These are phyloP conservation scores for Lyophyllum atratum DNA, from an alignment of 768 basidiomycete genomes.

Conservation along the genomic window DNA sequence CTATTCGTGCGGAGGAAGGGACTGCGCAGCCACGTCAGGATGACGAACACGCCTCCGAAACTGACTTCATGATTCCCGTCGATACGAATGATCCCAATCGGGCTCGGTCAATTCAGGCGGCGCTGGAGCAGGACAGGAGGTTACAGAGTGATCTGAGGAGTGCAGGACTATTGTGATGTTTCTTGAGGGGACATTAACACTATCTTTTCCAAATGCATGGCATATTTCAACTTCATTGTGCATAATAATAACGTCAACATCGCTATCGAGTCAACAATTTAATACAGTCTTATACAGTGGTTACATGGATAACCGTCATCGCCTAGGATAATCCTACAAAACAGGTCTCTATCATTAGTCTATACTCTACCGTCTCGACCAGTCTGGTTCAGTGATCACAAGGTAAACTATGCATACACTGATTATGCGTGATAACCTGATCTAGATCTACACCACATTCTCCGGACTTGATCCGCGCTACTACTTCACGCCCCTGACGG, in stretches of 20 bases:
- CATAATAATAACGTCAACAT: background rate
- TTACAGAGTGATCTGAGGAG: conserved; percentile 61
- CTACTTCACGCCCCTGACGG: background rate
- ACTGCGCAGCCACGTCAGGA: conserved; percentile 12
- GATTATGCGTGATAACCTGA: too few relatives aligned
- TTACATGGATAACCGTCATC: background rate
- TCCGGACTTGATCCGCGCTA: conserved; percentile 2
- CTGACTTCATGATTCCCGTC: conserved; percentile 41
- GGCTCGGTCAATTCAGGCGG: conserved; percentile 43
- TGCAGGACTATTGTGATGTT: conserved; percentile 60
- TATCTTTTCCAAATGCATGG: background rate
- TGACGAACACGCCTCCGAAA: conserved; percentile 28
- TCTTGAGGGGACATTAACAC: background rate
- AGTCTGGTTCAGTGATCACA: background rate
- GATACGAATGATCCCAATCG: conserved; percentile 44
- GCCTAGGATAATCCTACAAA: background rate
- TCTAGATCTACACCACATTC: too few relatives aligned
- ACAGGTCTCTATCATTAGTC: too few relatives aligned
- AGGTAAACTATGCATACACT: background rate
- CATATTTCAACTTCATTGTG: background rate
- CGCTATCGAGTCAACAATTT: background rate
- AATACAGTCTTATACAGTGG: background rate
- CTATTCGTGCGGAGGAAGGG: conserved; percentile 33
- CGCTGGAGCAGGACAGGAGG: conserved; percentile 54
- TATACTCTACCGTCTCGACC: too few relatives aligned